These are phyloP conservation scores for Camelina sativa DNA, from an alignment of 345 rosid genomes.

Conservation along the genomic window DNA sequence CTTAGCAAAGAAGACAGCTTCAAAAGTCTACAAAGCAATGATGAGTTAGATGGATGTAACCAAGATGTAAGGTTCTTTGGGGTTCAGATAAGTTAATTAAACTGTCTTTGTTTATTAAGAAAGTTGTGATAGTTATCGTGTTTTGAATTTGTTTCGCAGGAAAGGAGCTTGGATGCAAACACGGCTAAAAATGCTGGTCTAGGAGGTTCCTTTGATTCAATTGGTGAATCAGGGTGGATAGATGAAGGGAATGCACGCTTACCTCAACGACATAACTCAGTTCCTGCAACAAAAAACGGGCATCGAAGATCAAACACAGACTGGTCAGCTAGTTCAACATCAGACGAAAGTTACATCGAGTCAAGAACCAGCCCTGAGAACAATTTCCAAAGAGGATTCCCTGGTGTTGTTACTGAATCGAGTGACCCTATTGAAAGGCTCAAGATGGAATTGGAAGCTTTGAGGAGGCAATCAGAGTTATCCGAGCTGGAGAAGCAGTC, in stretches of 20 bases:
- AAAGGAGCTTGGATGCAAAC: constrained; percentile 41
- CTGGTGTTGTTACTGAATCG: constrained; percentile 47
- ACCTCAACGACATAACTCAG: constrained; percentile 54
- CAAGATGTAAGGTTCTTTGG: constrained; percentile 53
- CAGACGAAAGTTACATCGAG: constrained; percentile 80
- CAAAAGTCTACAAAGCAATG: constrained; percentile 57
- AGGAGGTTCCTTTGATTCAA: constrained; percentile 54
- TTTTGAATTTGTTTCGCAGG: constrained; percentile 48
- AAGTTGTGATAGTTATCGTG: constrained; percentile 13
- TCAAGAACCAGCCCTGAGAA: constrained; percentile 63
- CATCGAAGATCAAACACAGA: constrained; percentile 84
- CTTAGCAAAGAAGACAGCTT: constrained; percentile 53
- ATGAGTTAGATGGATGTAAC: constrained; percentile 47
- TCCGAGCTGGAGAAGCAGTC: constrained; percentile 89
- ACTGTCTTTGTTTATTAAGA: constrained; percentile 17
- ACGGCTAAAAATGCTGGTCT: constrained; percentile 39
- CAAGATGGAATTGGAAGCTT: constrained; percentile 59
- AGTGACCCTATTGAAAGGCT: constrained; percentile 64
- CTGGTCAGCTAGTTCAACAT: constrained; percentile 86
- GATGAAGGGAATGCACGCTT: constrained; percentile 41
- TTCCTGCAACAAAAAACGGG: constrained; percentile 48
- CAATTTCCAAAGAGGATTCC: constrained; percentile 56
- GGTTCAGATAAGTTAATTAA: constrained; percentile 33
- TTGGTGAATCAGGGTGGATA: constrained; percentile 48
- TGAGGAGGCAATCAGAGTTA: constrained; percentile 70